A percentile compares a stretch with the other conserved stretches of the same genome.
Evolutionary conservation across 2,329 filamentous ascomycete genomes (phyloP).

Genomic region (Aspergillus intermedius): DNA sequence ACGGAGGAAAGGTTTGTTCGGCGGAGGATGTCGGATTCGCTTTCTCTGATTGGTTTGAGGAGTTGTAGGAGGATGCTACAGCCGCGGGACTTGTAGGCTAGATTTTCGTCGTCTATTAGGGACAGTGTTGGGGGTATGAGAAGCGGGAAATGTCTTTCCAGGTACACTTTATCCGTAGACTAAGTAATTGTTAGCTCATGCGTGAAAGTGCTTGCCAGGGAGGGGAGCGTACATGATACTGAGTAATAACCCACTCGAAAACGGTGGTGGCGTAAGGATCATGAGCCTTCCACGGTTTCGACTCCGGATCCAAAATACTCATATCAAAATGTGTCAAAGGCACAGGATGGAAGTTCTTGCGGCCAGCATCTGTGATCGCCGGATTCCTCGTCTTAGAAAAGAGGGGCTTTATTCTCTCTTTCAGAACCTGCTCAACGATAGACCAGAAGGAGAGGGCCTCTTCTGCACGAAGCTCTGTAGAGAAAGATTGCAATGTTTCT

Average conservation of each 20-base stretch:
- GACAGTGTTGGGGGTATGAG: constrained; percentile 39
- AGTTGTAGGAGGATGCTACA: constrained; percentile 31
- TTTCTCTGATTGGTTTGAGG: constrained; percentile 28
- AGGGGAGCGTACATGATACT: constrained; percentile 27
- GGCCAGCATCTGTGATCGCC: constrained; percentile 37
- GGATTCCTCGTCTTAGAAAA: constrained; percentile 38
- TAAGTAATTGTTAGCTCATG: constrained; percentile 3
- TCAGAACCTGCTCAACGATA: constrained; percentile 12
- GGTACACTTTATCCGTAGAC: constrained; percentile 18
- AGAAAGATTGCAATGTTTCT: constrained; percentile 11
- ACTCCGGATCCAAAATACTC: constrained; percentile 27
- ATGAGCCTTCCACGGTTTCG: constrained; percentile 34
- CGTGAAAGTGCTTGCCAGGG: neutral
- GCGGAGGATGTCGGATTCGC: constrained; percentile 34
- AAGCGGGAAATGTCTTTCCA: constrained; percentile 41
- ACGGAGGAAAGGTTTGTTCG: constrained; percentile 41
- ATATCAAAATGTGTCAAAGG: constrained; percentile 32
- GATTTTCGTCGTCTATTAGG: constrained; percentile 37
- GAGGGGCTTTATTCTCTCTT: constrained; percentile 32
- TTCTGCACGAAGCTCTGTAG: constrained; percentile 2
- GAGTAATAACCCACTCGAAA: constrained; percentile 29
- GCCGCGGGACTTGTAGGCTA: constrained; percentile 33
- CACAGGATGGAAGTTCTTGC: constrained; percentile 38
- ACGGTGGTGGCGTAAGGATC: constrained; percentile 31
- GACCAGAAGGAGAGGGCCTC: constrained; percentile 9